Evolutionary conservation across 768 basidiomycete genomes (phyloP), one percentile per base, ranked within the genome.

Genomic region (Lactarius psammicola): DNA sequence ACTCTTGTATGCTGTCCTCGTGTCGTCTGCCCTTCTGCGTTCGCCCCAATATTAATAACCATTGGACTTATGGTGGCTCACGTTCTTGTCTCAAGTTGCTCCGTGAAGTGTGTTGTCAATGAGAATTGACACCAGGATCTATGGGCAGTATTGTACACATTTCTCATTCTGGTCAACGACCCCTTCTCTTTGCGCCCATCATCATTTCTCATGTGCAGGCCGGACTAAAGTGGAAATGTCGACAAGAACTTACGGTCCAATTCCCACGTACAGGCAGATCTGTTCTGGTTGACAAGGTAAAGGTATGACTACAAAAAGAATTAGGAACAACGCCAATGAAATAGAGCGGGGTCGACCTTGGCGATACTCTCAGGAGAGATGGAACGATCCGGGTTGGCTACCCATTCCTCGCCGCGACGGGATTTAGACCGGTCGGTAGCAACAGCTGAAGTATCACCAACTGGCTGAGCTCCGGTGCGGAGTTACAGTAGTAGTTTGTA

Each of bases 211-310:
- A 56, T 82, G 82, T n/a, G 82, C 82, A 55, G 82, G 81, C 53
- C 82, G 82, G 17, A 83, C 81, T 82, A 55, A 2, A 59, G 38
- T 23, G 28, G 31, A 28, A 33, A n/a, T 1, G 42, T n/a, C n/a
- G 42, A 13, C 40, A 53, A 53, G 28, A 23, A 77, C 88, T 78
- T 71, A 90, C 89, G 78, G 68, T 92, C 90, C 33, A 92, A 79
- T 72, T 92, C 90, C 88, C 89, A 92, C 11, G 88, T 87, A 87
- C 84, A 89, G 7, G 87, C 82, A 46, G 87, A 87, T 33, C 84
- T 80, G 60, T 89, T 87, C 75, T 91, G 90, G 58, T 85, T 82
- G 8, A 78, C 82, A 23, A 92, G 83, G 72, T 83, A 84, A 38
- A 88, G 75, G 71, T 90, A 90, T 1, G 86, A 76, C 89, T 91